A percentile compares a stretch with the other conserved stretches of the same genome.
These are phyloP conservation scores for Pyrenopolyporus hunteri DNA, from an alignment of 495 filamentous ascomycete species.

Conservation along the genomic window DNA sequence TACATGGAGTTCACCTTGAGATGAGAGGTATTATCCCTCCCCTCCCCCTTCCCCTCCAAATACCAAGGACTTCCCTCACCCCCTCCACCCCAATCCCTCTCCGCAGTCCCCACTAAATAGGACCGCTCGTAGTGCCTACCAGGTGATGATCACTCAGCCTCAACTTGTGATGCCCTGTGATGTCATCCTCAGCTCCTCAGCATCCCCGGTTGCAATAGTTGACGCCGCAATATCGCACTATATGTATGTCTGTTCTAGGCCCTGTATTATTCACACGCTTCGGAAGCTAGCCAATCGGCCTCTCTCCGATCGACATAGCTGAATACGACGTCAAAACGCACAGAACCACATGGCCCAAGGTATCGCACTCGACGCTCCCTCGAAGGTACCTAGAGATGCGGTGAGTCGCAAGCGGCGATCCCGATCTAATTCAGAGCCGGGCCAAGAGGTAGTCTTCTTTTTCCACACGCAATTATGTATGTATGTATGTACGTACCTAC, in stretches of 20 bases:
- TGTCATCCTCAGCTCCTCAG: conserved; percentile 37
- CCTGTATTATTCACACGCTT: no score
- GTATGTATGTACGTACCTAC: neutral
- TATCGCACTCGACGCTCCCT: neutral
- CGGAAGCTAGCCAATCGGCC: conserved; percentile 28
- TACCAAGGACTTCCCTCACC: neutral
- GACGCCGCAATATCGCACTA: neutral
- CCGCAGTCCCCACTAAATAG: conserved; percentile 34
- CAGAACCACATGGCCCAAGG: neutral
- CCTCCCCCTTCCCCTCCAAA: no score
- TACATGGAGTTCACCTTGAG: conserved; percentile 30
- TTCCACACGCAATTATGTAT: neutral
- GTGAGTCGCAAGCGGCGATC: neutral
- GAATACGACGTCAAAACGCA: neutral
- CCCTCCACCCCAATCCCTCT: conserved; percentile 8
- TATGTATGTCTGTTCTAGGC: no score
- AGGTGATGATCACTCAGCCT: conserved; percentile 36
- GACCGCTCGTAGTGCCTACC: conserved; percentile 15
- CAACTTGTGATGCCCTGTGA: conserved; percentile 19
- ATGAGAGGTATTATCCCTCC: conserved; percentile 19
- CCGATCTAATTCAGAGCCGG: neutral
- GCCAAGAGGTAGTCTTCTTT: no score
- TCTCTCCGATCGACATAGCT: neutral
- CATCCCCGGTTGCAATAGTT: neutral
- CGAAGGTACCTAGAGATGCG: neutral